These are phyloP conservation scores for Phaeotremella skinneri DNA, from an alignment of 768 basidiomycete genomes.

Conservation along the genomic window DNA sequence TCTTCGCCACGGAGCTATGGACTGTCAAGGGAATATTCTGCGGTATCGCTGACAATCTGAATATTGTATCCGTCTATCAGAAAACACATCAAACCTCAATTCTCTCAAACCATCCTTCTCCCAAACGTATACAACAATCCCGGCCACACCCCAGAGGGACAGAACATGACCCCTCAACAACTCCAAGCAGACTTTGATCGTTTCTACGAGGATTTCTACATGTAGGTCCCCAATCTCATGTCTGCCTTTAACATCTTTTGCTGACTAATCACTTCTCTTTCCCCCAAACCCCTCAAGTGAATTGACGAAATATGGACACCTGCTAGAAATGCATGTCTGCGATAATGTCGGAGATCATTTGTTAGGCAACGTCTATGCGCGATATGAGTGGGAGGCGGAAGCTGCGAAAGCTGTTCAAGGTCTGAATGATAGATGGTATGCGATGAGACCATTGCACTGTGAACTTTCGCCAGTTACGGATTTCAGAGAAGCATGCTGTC, in stretches of 20 bases:
- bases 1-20: no score
- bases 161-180: slow-evolving; percentile 73
- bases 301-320: slow-evolving; percentile 87
- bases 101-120: slow-evolving; percentile 92
- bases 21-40: no score
- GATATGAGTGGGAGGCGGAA: slow-evolving; percentile 98
- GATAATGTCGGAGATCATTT: slow-evolving; percentile 99
- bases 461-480: slow-evolving; percentile 97
- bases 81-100: slow-evolving; percentile 96
- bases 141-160: slow-evolving; percentile 62
- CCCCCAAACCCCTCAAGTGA: slow-evolving; percentile 55
- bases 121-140: slow-evolving; percentile 99
- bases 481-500: slow-evolving; percentile 96
- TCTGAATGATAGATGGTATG: slow-evolving; percentile 96
- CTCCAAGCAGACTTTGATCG: slow-evolving; percentile 53
- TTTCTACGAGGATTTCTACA: slow-evolving; percentile 76
- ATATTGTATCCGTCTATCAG: slow-evolving; percentile 6
- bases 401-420: slow-evolving; percentile 89
- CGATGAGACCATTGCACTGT: slow-evolving; percentile 91
- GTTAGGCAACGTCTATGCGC: slow-evolving; percentile 94
- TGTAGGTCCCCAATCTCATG: slow-evolving; percentile 50
- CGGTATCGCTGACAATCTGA: background rate
- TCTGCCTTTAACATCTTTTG: slow-evolving; percentile 1
- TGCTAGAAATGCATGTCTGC: slow-evolving; percentile 95
- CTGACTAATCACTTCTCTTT: slow-evolving; percentile 11